These are phyloP conservation scores for Saturnispora dispora DNA, from an alignment of 805 yeast genomes.

Conservation along the genomic window DNA sequence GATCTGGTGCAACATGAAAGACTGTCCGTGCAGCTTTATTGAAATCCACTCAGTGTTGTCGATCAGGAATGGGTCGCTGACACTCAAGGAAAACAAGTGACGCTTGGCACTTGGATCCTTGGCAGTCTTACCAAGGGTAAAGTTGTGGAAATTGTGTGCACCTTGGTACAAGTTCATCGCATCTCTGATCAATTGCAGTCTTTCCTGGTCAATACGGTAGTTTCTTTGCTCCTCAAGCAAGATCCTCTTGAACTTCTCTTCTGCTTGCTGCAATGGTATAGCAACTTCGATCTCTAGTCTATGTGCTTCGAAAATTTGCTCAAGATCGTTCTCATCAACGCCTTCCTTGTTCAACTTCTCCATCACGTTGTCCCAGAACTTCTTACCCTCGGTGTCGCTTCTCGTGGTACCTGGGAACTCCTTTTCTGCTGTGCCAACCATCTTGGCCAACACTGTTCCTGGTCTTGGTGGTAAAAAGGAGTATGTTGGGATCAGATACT, in stretches of 20 bases:
- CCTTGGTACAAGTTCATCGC: slow-evolving; percentile 73
- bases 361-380: slow-evolving; percentile 58
- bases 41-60: slow-evolving; percentile 95
- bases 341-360: slow-evolving; percentile 31
- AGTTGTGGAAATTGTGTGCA: slow-evolving; percentile 70
- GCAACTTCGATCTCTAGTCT: slow-evolving; percentile 29
- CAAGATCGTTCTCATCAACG: slow-evolving; percentile 31
- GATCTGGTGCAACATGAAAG: slow-evolving; percentile 96
- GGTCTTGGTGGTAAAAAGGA: slow-evolving; percentile 90
- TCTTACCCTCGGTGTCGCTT: slow-evolving; percentile 57
- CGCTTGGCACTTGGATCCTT: slow-evolving; percentile 81
- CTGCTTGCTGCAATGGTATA: slow-evolving; percentile 27
- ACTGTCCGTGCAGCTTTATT: slow-evolving; percentile 94
- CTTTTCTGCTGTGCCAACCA: slow-evolving; percentile 42
- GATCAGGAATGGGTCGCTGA: slow-evolving; percentile 83
- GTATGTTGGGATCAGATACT: slow-evolving; percentile 87
- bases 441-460: slow-evolving; percentile 50
- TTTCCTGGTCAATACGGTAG: slow-evolving; percentile 55
- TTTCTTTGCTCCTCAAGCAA: slow-evolving; percentile 62
- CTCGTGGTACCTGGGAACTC: slow-evolving; percentile 52
- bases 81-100: slow-evolving; percentile 69
- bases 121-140: slow-evolving; percentile 44
- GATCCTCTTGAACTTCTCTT: slow-evolving; percentile 44
- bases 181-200: slow-evolving; percentile 53
- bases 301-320: slow-evolving; percentile 29